Base-by-base conservation (phyloP, 2,329 filamentous ascomycete species). In the Tolypocladium capitatum region DNA sequence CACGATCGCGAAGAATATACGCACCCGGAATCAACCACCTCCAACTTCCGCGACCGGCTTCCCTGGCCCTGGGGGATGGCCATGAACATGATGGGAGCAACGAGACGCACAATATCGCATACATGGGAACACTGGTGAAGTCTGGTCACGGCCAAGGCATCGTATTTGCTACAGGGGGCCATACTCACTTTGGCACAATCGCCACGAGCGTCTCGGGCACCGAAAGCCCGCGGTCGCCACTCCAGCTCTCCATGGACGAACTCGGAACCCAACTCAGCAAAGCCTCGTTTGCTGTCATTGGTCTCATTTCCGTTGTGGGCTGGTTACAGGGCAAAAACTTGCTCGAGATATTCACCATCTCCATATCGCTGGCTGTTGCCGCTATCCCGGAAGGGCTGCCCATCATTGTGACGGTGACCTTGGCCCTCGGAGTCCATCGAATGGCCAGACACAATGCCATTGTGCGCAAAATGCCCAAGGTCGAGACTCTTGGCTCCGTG, bases 361-460 rank as follows among this genome's bases (percentile, higher is more conserved):
- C 90, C 16, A 92, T 98, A 41, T 97, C 92, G 10, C 77, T 98
- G 35, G 92, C 92, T 27, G 92, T 98, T 10, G 92, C 92, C 38
- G 91, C 91, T 16, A 97, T 97, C 57, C 91, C 91, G 0, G 91
- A 97, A 70, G 92, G 92, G 20, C 73, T 98, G 6, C 92, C 92
- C 0, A 98, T 98, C 60, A 98, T 98, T 58, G 94, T 98, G 30
- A 98, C 92, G 0, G 92, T 98, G 32, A 98, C 92, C 0, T 74
- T 98, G 48, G 92, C 92, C 35, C 75, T 98, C 14, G 94, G 92
- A 14, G 94, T 98, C 9, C 80, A 98, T 59, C 83, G 92, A 49
- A 98, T 98, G 92, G 94, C 92, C 51, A 88, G 83, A 60, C 81
- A 91, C 57, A 87, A 94, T 62, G 92, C 92, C 9, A 98, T 98